Conservation (phyloP, 2,329 filamentous ascomycete genomes). For the Talaromyces islandicus region DNA sequence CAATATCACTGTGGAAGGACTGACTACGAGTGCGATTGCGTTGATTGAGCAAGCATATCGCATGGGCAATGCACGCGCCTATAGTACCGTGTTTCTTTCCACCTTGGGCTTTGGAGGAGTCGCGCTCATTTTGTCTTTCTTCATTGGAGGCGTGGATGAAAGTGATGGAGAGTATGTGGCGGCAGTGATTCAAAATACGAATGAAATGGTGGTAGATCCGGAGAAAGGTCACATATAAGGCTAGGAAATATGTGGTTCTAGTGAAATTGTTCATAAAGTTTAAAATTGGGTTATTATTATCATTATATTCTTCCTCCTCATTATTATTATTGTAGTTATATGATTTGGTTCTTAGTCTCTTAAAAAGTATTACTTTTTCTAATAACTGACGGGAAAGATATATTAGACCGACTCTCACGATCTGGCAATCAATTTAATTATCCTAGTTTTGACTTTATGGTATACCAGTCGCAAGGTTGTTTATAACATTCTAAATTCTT, state of each 20-base stretch:
- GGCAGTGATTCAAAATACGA: not conserved
- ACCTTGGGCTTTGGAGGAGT: not conserved
- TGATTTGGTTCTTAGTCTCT: too few species aligned
- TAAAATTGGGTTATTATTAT: too few species aligned
- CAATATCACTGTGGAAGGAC: not conserved
- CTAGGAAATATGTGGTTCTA: not conserved
- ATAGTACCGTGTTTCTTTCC: not conserved
- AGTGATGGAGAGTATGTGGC: not conserved
- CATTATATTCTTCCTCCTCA: too few species aligned
- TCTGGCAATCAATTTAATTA: not conserved
- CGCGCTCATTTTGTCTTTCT: not conserved
- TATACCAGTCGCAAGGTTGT: not conserved
- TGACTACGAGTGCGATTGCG: not conserved
- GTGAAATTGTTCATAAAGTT: not conserved
- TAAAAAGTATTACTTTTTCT: too few species aligned
- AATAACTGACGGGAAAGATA: not conserved
- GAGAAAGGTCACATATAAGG: not conserved
- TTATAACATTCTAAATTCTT: not conserved
- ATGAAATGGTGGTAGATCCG: not conserved
- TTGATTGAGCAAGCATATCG: not conserved
- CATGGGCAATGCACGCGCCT: not conserved
- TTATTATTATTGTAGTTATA: too few species aligned
- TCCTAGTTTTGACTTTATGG: not conserved
- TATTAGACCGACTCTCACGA: not conserved
- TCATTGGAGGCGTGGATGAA: not conserved